Evolutionary conservation across 2,329 filamentous ascomycete species (phyloP), one percentile per base, ranked within the genome.

Genomic region (Colletotrichum trifolii): DNA sequence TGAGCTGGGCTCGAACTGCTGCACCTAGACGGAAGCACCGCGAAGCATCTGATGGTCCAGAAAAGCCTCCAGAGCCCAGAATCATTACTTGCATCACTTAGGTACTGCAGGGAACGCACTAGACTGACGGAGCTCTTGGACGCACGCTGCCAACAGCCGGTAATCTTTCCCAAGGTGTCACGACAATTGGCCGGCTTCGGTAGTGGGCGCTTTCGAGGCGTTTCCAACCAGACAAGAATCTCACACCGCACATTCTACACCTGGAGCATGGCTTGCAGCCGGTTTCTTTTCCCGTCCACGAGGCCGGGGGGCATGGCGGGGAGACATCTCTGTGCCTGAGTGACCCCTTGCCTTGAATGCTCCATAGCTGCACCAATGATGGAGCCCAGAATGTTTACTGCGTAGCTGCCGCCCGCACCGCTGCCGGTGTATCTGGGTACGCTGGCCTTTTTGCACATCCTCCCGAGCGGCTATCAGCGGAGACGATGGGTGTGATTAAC

Each of bases 171-270:
- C 42, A 6, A 34, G 13, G 9, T 17, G 33, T 11, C 15, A 11
- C 33, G n/a, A n/a, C 53, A 47, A 66, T 63, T 66, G 63, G 63
- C 17, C 35, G 47, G 17, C 25, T 39, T n/a, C 38, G 13, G 12
- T 9, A n/a, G 35, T 39, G 39, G 13, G 9, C 12, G 15, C 43
- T 34, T 3, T 40, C 4, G 13, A 57, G 52, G 59, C 63, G 47
- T 57, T 63, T 66, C 56, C 56, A 47, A 63, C 45, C 63, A 62
- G 40, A 63, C 36, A 49, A 35, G 54, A 63, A 63, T 63, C 59
- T 63, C 63, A 66, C 63, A 66, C 63, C 63, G 63, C 63, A 66
- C 61, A 62, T 66, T 66, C 58, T 36, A 55, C 33, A 57, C 38
- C 48, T 42, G 57, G 59, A 53, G 53, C 33, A 56, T 56, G 52